Conservation (phyloP, 108 stramenopile genomes). For the Fistulifera solaris region DNA sequence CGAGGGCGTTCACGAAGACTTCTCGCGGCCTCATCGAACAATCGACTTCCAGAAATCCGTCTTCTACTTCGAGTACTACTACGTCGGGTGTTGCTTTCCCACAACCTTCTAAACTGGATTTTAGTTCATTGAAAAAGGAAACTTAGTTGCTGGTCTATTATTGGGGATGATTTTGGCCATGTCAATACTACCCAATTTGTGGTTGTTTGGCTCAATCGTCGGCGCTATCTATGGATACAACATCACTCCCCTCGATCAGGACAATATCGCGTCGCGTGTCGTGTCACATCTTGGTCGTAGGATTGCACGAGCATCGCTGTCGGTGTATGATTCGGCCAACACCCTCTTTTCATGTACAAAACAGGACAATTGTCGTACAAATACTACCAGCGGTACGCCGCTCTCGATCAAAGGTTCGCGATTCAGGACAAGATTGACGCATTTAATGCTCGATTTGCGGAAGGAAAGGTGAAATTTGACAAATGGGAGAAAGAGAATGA, state of each 20-base stretch:
- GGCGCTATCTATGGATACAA: conserved; percentile 42
- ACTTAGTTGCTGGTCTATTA: conserved; percentile 18
- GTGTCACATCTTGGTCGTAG: conserved; percentile 14
- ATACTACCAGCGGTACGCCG: conserved; percentile 53
- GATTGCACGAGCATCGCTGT: conserved; percentile 21
- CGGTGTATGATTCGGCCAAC: conserved; percentile 16
- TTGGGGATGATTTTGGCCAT: conserved; percentile 22
- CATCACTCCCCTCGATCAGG: conserved; percentile 12
- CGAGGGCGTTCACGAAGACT: too few species aligned
- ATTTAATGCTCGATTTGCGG: conserved; percentile 46
- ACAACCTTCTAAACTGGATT: conserved; percentile 28
- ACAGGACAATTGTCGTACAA: conserved; percentile 53
- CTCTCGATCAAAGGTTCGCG: conserved; percentile 37
- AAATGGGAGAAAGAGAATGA: conserved; percentile 62
- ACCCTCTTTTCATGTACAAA: conserved; percentile 48
- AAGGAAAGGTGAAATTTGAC: conserved; percentile 55
- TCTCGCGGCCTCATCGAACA: too few species aligned
- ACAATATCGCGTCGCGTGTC: conserved; percentile 2
- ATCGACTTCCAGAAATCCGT: neutral
- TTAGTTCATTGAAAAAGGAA: conserved; percentile 22
- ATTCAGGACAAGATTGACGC: conserved; percentile 58
- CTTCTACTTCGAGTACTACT: neutral
- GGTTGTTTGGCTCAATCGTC: conserved; percentile 40
- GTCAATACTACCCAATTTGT: conserved; percentile 41
- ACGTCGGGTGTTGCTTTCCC: conserved; percentile 46